Conservation (phyloP, 164 flowering plant genomes). For the Chimonanthus praecox region DNA sequence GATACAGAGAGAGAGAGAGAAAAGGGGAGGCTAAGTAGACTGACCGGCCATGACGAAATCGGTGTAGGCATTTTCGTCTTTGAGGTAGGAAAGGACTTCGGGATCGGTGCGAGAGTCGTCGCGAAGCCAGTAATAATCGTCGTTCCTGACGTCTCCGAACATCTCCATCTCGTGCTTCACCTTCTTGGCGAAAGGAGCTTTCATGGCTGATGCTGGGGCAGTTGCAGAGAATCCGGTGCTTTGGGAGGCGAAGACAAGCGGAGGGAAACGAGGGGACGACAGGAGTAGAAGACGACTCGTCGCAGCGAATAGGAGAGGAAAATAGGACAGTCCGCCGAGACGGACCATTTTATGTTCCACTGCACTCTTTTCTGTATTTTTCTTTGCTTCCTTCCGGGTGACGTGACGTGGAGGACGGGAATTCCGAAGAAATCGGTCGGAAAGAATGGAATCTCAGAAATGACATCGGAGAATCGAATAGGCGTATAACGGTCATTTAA, state of each 20-base stretch:
- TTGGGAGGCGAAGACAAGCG: background rate
- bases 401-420: background rate
- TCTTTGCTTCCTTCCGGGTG: too few relatives aligned
- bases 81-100: slow-evolving; percentile 55
- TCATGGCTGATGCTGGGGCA: slow-evolving; percentile 12
- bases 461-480: background rate
- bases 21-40: background rate
- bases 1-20: background rate
- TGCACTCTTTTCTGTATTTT: background rate
- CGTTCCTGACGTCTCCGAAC: slow-evolving; percentile 80
- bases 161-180: slow-evolving; percentile 72
- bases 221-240: background rate
- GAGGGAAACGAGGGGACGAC: background rate
- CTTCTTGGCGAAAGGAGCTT: slow-evolving; percentile 65
- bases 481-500: background rate
- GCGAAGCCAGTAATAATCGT: slow-evolving; percentile 92
- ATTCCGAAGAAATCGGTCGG: background rate
- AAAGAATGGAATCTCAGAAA: background rate
- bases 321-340: background rate
- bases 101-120: slow-evolving; percentile 79
- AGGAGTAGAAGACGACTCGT: background rate
- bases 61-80: slow-evolving; percentile 56
- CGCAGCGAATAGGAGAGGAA: background rate
- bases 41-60: slow-evolving; percentile 61
- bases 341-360: background rate